Evolutionary conservation across 169 alveolate species (phyloP), one percentile per base, ranked within the genome.

Genomic region (Eimeria praecox): DNA sequence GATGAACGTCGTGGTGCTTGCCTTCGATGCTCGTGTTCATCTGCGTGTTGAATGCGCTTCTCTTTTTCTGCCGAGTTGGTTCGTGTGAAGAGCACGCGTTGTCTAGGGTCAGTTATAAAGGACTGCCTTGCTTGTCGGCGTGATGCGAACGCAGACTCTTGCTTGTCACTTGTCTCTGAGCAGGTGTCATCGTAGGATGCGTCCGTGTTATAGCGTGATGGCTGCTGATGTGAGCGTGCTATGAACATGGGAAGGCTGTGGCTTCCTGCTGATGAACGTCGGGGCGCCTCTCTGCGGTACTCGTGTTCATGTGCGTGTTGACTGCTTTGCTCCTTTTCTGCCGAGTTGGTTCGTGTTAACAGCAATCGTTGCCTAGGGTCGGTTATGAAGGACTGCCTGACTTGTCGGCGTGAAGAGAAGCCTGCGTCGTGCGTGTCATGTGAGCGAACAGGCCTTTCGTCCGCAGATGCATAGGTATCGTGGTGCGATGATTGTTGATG

Each of bases 101-200:
- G 91, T 30, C 91, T 33, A 30, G 91, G 91, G 62, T 83, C 91
- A 33, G 52, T 30, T 30, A 83, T 54, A 52, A 85, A 85, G 62
- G 92, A 85, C 62, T 85, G 92, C 80, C 92, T 52, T 2, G 30
- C 92, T 69, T 85, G 92, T 56, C 92, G 92, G 18, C 92, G 92
- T 56, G 80, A 33, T 3, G 92, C 2, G 27, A 33, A 85, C 22
- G 92, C n/a, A 1, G 86, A 1, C 35, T 42, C 86, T 5, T 35
- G 56, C 35, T 14, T 42, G 20, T 75, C 86, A 22, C n/a, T n/a
- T 35, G 9, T 14, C 3, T 8, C n/a, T 3, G 56, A 27, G 59
- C 8, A 14, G 56, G 35, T 35, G 2, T 49, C 69, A 18, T 80
- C 90, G 0, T 0, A 3, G 24, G 90, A 80, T 4, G 71, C 12